Conservation (phyloP, 75 land plant species). For the Cryptomeria japonica region DNA sequence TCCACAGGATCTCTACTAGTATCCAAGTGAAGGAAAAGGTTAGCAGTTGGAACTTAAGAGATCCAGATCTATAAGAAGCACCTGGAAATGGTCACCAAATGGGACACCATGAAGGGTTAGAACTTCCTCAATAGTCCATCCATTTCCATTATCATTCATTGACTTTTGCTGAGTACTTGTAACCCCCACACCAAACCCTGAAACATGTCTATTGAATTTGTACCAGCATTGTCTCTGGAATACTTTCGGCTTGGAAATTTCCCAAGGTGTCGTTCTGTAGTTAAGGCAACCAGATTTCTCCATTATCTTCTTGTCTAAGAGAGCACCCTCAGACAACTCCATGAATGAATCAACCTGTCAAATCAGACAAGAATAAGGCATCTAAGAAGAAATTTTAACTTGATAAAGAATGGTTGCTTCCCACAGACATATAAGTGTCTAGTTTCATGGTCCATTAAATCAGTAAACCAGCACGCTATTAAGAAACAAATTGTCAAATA, state of each 20-base stretch:
- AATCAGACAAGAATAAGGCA: neutral
- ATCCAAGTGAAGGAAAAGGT: neutral
- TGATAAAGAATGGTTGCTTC: neutral
- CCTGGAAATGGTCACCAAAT: conserved; percentile 81
- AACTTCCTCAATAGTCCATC: conserved; percentile 73
- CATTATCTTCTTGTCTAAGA: conserved; percentile 60
- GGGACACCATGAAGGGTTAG: conserved; percentile 84
- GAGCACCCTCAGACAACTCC: conserved; percentile 55
- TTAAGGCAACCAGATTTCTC: conserved; percentile 65
- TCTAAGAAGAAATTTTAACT: neutral
- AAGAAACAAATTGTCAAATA: neutral
- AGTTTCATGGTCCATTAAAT: neutral
- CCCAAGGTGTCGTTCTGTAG: conserved; percentile 69
- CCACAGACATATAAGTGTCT: neutral
- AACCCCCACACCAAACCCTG: conserved; percentile 63
- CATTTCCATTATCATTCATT: conserved; percentile 37
- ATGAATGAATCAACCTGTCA: conserved; percentile 52
- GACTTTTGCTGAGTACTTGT: conserved; percentile 74
- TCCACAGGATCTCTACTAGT: neutral
- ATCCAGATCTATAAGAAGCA: conserved; percentile 12
- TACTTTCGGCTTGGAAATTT: conserved; percentile 38
- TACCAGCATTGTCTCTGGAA: conserved; percentile 62
- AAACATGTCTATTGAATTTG: conserved; percentile 56
- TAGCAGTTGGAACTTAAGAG: neutral
- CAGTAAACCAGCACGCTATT: neutral